Percentiles rank a stretch among this genome's conserved stretches.
Evolutionary conservation across 495 filamentous ascomycete species (phyloP).

Genomic region (Immersiella caudata): DNA sequence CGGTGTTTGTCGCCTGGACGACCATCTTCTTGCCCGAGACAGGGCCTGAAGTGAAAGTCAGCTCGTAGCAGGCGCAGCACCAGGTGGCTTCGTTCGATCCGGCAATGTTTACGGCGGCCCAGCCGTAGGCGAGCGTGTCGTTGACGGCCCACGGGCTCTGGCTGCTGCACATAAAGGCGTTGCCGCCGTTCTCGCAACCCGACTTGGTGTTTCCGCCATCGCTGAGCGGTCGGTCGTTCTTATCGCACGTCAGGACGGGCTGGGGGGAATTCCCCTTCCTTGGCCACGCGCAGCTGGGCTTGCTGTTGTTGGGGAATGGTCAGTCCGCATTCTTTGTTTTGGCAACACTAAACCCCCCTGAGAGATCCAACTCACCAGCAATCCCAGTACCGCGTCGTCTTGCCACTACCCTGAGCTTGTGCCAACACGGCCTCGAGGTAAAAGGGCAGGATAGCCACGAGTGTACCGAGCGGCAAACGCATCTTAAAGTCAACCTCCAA

Average conservation of each 20-base stretch:
- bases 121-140: constrained; percentile 61
- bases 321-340: not conserved
- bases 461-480: constrained; percentile 31
- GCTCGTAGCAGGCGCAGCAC: constrained; percentile 72
- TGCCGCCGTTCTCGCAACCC: constrained; percentile 57
- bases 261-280: constrained; percentile 51
- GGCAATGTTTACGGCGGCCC: constrained; percentile 60
- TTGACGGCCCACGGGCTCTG: constrained; percentile 66
- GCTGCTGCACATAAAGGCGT: constrained; percentile 64
- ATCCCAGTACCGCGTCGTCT: constrained; percentile 70
- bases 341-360: not conserved
- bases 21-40: constrained; percentile 65
- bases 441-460: constrained; percentile 29
- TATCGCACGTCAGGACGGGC: constrained; percentile 60
- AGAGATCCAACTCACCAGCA: constrained; percentile 49
- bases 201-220: constrained; percentile 49
- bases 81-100: constrained; percentile 57
- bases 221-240: constrained; percentile 56
- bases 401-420: constrained; percentile 47
- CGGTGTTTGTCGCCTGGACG: constrained; percentile 70
- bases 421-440: constrained; percentile 27
- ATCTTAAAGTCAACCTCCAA: no score
- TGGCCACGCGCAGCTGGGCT: constrained; percentile 66
- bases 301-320: constrained; percentile 33
- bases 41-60: constrained; percentile 63